phyloP scores from a whole-genome alignment of 257 asterid genomes.

The Jasminum sambac region DNA sequence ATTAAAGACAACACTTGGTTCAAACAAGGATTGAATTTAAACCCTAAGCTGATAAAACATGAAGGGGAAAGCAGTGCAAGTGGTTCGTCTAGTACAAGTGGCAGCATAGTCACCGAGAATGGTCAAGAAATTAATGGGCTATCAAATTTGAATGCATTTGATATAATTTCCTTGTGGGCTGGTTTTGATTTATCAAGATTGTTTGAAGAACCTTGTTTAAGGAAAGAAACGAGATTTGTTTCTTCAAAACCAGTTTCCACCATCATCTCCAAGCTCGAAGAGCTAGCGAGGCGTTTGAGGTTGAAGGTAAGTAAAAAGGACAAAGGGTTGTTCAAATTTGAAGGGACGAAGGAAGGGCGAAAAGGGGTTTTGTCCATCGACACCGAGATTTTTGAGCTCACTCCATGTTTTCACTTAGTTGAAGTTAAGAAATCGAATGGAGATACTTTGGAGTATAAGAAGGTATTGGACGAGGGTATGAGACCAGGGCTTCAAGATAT shows the following conservation, averaged over 20 bases:
- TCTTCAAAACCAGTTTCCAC: conserved; percentile 61
- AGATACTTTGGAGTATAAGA: conserved; percentile 70
- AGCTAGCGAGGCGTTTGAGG: conserved; percentile 59
- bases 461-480: conserved; percentile 53
- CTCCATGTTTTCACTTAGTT: conserved; percentile 64
- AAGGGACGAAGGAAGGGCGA: conserved; percentile 69
- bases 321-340: conserved; percentile 64
- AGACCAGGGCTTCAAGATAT: conserved; percentile 81
- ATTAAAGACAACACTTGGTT: conserved; percentile 64
- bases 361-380: conserved; percentile 67
- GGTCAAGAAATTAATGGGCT: conserved; percentile 34
- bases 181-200: conserved; percentile 72
- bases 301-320: conserved; percentile 65
- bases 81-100: conserved; percentile 29
- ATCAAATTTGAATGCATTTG: conserved; percentile 71
- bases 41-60: conserved; percentile 26
- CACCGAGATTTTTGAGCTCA: conserved; percentile 77
- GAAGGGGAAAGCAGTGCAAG: conserved; percentile 36
- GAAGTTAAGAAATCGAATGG: conserved; percentile 77
- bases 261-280: conserved; percentile 73
- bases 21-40: conserved; percentile 38
- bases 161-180: conserved; percentile 67
- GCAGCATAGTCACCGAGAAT: conserved; percentile 18
- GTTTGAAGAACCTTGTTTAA: conserved; percentile 61
- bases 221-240: conserved; percentile 68